phyloP scores from a whole-genome alignment of 2,329 filamentous ascomycete species.

The Diaporthe sp. region DNA sequence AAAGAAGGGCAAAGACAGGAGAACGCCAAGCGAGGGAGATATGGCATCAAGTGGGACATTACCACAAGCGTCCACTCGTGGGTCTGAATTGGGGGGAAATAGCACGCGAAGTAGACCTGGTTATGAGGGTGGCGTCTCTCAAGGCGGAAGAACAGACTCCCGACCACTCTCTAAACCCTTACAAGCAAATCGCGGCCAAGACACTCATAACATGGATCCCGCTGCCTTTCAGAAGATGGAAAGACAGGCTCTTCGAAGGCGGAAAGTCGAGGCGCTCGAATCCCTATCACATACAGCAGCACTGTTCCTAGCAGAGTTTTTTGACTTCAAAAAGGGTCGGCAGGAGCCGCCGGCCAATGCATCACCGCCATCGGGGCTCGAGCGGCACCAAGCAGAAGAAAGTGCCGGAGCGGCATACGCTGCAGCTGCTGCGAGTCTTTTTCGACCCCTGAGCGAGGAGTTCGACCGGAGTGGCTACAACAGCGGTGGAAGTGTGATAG shows the following conservation, averaged over 20 bases:
- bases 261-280: constrained; percentile 34
- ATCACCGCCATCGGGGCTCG: background rate
- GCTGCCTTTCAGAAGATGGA: constrained; percentile 23
- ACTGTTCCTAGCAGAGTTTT: constrained; percentile 31
- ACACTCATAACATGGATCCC: background rate
- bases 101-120: background rate
- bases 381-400: background rate
- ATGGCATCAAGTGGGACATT: background rate
- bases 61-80: background rate
- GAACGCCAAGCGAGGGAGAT: background rate
- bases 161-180: background rate
- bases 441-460: background rate
- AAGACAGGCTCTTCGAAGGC: constrained; percentile 29
- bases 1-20: background rate
- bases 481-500: background rate
- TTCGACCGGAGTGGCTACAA: background rate
- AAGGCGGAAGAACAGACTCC: background rate
- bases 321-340: constrained; percentile 1
- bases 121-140: background rate
- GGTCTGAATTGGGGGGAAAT: background rate
- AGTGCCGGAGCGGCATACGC: constrained; percentile 4
- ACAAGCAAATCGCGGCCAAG: background rate
- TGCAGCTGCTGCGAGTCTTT: constrained; percentile 3
- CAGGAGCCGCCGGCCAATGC: background rate
- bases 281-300: constrained; percentile 31